Evolutionary conservation across 495 filamentous ascomycete species (phyloP).

Genomic region (Alectoria sarmentosa): DNA sequence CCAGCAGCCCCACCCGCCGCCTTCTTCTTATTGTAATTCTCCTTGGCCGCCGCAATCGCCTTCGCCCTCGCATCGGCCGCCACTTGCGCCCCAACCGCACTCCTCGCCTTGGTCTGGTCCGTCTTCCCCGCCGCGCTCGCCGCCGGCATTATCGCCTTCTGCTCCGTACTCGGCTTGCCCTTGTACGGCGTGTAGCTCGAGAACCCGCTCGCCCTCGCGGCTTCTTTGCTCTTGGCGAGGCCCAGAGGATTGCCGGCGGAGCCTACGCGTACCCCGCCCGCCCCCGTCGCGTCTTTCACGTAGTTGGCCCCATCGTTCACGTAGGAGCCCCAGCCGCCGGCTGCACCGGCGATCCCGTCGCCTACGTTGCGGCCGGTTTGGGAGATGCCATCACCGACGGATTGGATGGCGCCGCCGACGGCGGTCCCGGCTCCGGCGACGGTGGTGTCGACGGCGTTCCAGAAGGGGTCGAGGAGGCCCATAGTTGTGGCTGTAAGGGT

Average conservation of each 20-base stretch:
- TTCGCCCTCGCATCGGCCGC: conserved; percentile 10
- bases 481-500: conserved; percentile 5
- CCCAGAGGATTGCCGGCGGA: conserved; percentile 40
- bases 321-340: conserved; percentile 36
- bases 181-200: conserved; percentile 10
- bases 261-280: conserved; percentile 30
- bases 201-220: conserved; percentile 14
- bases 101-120: conserved; percentile 1
- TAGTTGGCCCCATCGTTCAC: conserved; percentile 42
- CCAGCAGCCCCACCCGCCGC: background rate
- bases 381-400: conserved; percentile 27
- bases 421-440: conserved; percentile 23
- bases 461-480: conserved; percentile 26
- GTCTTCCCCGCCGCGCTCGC: background rate
- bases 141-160: background rate
- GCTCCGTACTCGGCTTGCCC: background rate
- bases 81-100: conserved; percentile 8
- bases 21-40: background rate
- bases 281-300: conserved; percentile 40
- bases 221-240: conserved; percentile 22
- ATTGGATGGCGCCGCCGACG: conserved; percentile 26
- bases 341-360: conserved; percentile 33
- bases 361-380: conserved; percentile 31
- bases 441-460: conserved; percentile 21
- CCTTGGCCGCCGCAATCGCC: conserved; percentile 1